Conservation (phyloP, 1,284 basidiomycete genomes). For the Porodaedalea pini region DNA sequence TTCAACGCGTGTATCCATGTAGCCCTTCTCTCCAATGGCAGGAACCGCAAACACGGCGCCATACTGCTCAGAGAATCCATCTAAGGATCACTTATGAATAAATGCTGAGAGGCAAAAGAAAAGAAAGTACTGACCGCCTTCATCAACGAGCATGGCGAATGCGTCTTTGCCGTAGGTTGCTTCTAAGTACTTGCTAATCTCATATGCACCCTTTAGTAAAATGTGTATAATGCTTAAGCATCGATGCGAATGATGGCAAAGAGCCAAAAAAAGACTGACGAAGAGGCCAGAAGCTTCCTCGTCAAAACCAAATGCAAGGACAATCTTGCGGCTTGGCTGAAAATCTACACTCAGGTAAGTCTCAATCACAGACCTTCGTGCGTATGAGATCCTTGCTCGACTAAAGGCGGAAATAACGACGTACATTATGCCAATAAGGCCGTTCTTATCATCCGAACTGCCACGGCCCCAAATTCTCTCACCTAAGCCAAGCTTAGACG, state of each 20-base stretch:
- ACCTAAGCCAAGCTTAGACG: conserved; percentile 19
- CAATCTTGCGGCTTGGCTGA: conserved; percentile 36
- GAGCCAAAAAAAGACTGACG: conserved; percentile 25
- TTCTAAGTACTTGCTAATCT: conserved; percentile 38
- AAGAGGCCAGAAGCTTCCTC: conserved; percentile 49
- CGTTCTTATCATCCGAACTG: conserved; percentile 38
- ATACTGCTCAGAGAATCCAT: conserved; percentile 23
- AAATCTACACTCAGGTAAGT: conserved; percentile 37
- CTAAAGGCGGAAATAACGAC: not conserved
- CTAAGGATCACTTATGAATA: not conserved
- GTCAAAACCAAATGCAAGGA: conserved; percentile 49
- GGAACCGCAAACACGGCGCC: conserved; percentile 33
- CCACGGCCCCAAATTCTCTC: conserved; percentile 41
- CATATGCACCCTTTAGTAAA: conserved; percentile 31
- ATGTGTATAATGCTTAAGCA: not conserved
- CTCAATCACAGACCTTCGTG: conserved; percentile 35
- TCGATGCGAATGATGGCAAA: not conserved
- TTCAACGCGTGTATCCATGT: conserved; percentile 38
- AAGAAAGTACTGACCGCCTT: conserved; percentile 33
- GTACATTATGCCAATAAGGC: conserved; percentile 35
- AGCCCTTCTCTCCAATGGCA: conserved; percentile 47
- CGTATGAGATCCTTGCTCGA: not conserved
- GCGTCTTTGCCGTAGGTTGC: conserved; percentile 49
- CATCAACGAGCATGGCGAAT: conserved; percentile 50
- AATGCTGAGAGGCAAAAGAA: not conserved